Base-by-base conservation (phyloP, 2,329 filamentous ascomycete genomes). In the Lizonia empirigonia region DNA sequence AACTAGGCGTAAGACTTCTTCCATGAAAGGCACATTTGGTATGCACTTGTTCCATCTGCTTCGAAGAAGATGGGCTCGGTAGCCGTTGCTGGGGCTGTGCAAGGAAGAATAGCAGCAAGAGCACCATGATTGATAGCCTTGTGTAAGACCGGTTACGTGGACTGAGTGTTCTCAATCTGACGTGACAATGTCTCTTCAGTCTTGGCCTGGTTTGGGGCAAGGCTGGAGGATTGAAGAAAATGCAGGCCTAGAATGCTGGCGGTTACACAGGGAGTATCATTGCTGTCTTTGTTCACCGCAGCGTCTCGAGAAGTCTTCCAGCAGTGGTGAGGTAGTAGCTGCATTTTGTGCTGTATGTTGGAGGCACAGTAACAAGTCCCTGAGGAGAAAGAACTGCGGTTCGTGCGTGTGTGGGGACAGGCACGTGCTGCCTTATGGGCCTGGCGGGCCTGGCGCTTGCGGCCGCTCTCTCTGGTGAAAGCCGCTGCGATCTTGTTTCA, bases 401-500 rank as follows among this genome's bases (percentile, higher is more conserved):
- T 48, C 40, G 50, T 49, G 44, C 38, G 30, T 35, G 15, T 13
- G 50, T 39, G 38, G 44, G 33, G 24, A 34, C 15, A 35, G 33
- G 48, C 51, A 55, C 45, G 48, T 58, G 56, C 52, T 44, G 46
- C 45, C 32, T 15, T 23, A 45, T 41, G 42, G 48, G 54, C 51
- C 27, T 50, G 41, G 42, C 49, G 42, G 48, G 54, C 51, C 27
- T 50, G 41, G 42, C 49, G 48, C 37, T 44, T 47, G 46, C 51
- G 39, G 44, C 52, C 32, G 38, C 23, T 35, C 38, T 44, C 23
- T 45, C 20, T 44, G 36, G 26, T 44, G 26, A 37, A 40, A 37
- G 38, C 50, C 46, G 50, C 55, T 40, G 45, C 37, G 36, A 42
- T 47, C 24, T 45, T 53, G 51, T 55, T 58, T 58, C 55, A 53